Evolutionary conservation across 2,329 filamentous ascomycete genomes (phyloP), one percentile per base, ranked within the genome.

Genomic region (Fusarium mundagurra): DNA sequence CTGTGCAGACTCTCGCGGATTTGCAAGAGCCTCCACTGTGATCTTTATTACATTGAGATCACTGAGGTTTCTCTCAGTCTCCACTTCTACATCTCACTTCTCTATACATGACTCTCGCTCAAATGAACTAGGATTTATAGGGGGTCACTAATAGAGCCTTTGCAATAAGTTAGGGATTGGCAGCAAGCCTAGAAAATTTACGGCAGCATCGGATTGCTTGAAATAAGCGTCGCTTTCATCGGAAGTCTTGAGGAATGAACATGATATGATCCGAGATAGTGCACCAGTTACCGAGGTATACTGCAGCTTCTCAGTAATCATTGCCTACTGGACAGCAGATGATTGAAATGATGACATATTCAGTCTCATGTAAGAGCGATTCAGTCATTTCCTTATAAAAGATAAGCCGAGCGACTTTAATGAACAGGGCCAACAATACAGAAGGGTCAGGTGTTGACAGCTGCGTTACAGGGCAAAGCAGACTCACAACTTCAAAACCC

Each of bases 401-500:
- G 34, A 53, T 39, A 53, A 36, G 34, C 44, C 17, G 29, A 31
- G 17, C 22, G 31, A 36, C 17, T 27, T 36, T 20, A 12, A 16
- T 8, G n/a, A 3, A 34, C n/a, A 53, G n/a, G 9, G 1, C 5
- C 18, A 36, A 36, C 17, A 36, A 17, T 53, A 20, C 17, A 48
- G 24, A 29, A 13, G 10, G 10, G 34, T 20, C 17, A 41, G 22
- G 29, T 29, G 27, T n/a, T n/a, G 31, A n/a, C 14, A 33, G n/a
- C 33, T 38, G 27, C 34, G 4, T 7, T 7, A 4, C 45, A 47
- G 16, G 43, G 44, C 18, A 44, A 27, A 45, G 9, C 18, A 29
- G 17, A 50, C 29, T 65, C 24, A 65, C 51, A 43, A 29, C 69
- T 70, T 44, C 58, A 63, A 58, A 71, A 67, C 47, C 67, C 68